These are phyloP conservation scores for Populus hybrid DNA, from an alignment of 441 rosid species.

Conservation along the genomic window DNA sequence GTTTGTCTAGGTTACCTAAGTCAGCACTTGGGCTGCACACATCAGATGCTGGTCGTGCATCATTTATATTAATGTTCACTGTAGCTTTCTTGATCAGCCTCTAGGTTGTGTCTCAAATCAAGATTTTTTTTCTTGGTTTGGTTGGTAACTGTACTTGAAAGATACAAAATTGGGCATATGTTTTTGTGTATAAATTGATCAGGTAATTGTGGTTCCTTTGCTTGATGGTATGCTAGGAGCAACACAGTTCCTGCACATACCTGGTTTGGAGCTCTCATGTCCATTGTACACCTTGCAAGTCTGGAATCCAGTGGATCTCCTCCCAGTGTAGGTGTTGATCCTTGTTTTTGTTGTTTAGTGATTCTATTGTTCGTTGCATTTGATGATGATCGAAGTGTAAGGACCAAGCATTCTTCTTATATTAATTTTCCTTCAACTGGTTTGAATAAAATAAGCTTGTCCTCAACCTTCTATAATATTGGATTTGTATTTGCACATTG, in stretches of 20 bases:
- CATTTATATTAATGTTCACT: conserved; percentile 55
- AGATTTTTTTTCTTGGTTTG: conserved; percentile 1
- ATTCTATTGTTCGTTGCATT: neutral
- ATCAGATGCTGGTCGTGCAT: conserved; percentile 65
- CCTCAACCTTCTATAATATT: too few species aligned
- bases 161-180: conserved; percentile 11
- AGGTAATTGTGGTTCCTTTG: conserved; percentile 69
- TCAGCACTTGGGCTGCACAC: conserved; percentile 56
- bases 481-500: neutral
- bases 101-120: neutral
- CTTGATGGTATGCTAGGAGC: conserved; percentile 72
- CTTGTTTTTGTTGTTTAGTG: neutral
- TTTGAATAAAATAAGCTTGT: too few species aligned
- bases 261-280: conserved; percentile 62
- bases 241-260: conserved; percentile 47
- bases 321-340: conserved; percentile 37
- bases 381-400: neutral
- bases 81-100: conserved; percentile 31
- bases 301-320: conserved; percentile 66
- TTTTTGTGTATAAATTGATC: conserved; percentile 19
- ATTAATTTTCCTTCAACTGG: neutral
- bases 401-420: neutral
- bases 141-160: conserved; percentile 10
- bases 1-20: conserved; percentile 54
- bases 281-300: conserved; percentile 49